A percentile compares a stretch with the other conserved stretches of the same genome.
These are phyloP conservation scores for Yamadazyma triangularis DNA, from an alignment of 1,139 yeast species.

Conservation along the genomic window DNA sequence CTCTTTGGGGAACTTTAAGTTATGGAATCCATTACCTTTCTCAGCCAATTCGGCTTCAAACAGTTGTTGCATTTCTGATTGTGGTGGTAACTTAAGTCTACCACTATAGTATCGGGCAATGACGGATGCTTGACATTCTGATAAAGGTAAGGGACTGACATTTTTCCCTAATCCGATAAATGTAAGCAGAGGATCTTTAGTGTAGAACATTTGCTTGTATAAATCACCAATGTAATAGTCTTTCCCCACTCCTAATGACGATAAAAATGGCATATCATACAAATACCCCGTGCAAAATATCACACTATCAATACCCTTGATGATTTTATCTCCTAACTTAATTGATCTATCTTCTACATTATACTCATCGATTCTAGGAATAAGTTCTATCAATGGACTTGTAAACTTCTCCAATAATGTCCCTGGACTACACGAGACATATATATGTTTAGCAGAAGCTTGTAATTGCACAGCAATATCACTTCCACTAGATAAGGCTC, in stretches of 20 bases:
- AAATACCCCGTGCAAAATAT: conserved; percentile 48
- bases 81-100: conserved; percentile 29
- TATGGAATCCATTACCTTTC: conserved; percentile 24
- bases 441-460: conserved; percentile 31
- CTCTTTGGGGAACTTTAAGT: conserved; percentile 23
- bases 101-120: conserved; percentile 41
- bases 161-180: conserved; percentile 34
- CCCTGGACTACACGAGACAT: conserved; percentile 26
- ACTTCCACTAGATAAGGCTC: conserved; percentile 44
- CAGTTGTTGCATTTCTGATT: conserved; percentile 22
- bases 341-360: conserved; percentile 21
- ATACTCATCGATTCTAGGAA: conserved; percentile 26
- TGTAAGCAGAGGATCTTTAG: conserved; percentile 38
- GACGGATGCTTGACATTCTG: conserved; percentile 43
- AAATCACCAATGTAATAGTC: conserved; percentile 18
- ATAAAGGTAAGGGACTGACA: conserved; percentile 43
- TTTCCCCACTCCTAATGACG: conserved; percentile 9
- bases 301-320: conserved; percentile 29
- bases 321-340: conserved; percentile 16
- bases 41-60: conserved; percentile 16
- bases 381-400: conserved; percentile 9
- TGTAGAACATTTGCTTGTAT: conserved; percentile 41
- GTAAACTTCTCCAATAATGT: conserved; percentile 7
- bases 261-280: conserved; percentile 39
- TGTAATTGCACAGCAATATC: conserved; percentile 43